Base-by-base conservation (phyloP, 257 asterid species). In the Scutellaria galericulata region DNA sequence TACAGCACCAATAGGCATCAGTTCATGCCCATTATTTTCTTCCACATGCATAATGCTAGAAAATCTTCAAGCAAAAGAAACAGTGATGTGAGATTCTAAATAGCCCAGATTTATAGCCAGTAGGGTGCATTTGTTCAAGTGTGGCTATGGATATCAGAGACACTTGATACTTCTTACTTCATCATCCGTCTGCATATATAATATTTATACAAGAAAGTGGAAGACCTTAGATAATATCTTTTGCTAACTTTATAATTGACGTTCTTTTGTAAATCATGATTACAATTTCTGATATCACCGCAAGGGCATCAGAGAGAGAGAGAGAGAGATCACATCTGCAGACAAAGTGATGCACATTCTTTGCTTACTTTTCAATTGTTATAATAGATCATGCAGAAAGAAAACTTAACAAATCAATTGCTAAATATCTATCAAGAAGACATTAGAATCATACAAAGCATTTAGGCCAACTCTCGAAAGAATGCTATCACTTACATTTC, bases 11-110 rank as follows among this genome's bases (percentile, higher is more conserved):
- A 11, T 1, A 46, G 52, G 14, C 52, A 46, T 40, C 15, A 64
- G 54, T 37, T 66, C 70, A 47, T 59, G 72, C 67, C 56, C 14
- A 46, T 22, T 13, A 60, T 59, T 61, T 66, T 52, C 15, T 41
- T 50, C 51, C 75, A 58, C 31, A 11, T 67, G 31, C 73, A 70
- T 57, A 67, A 18, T 18, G 20, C 42, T 77, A 59, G 48, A 66
- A 65, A 37, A 31, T 47, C 41, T 66, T 77, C 75, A 61, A 12
- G 41, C 53, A 65, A 58, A 14, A 64, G 14, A 64, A 64, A 40
- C 46, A 20, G 44, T 1, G 13, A 14, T 46, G 53, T 9, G 40
- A 73, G 45, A 45, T 10, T 47, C 20, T 54, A 62, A 20, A 66
- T 57, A 67, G n/a, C 50, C 44, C 65, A 15, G 58, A 11, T 45